phyloP scores from a whole-genome alignment of 768 basidiomycete species.

The Pleurotus tuber-regium region DNA sequence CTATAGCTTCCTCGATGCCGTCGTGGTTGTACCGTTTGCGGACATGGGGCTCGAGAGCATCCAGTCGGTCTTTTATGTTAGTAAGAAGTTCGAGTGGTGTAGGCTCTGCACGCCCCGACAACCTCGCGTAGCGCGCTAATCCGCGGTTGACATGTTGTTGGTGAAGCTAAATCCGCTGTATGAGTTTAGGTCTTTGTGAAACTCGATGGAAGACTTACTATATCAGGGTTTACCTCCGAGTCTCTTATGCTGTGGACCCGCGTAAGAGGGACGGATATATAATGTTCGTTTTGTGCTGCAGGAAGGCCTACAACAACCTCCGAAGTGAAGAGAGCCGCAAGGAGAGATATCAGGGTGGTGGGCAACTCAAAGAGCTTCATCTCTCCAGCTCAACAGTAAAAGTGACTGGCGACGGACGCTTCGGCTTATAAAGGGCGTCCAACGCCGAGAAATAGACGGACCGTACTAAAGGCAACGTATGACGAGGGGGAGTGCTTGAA shows the following conservation, averaged over 20 bases:
- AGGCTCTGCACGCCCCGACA: constrained; percentile 8
- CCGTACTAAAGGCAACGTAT: neutral
- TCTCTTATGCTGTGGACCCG: neutral
- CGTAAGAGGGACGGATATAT: constrained; percentile 3
- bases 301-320: constrained; percentile 4
- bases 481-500: neutral
- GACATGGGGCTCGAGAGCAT: neutral
- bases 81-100: neutral
- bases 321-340: neutral
- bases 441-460: neutral
- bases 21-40: constrained; percentile 10
- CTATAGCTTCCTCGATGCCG: constrained; percentile 4
- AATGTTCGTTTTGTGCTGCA: neutral
- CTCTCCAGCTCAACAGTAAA: constrained; percentile 2
- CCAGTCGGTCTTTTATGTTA: constrained; percentile 6
- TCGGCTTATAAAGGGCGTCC: constrained; percentile 8
- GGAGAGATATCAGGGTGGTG: constrained; percentile 5
- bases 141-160: constrained; percentile 9
- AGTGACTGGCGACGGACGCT: neutral
- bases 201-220: neutral
- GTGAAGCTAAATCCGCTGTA: neutral
- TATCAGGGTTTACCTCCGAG: neutral
- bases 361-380: constrained; percentile 3
- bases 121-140: constrained; percentile 1
- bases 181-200: neutral